phyloP scores from a whole-genome alignment of 2,329 filamentous ascomycete genomes.

The Macrophomina tecta region DNA sequence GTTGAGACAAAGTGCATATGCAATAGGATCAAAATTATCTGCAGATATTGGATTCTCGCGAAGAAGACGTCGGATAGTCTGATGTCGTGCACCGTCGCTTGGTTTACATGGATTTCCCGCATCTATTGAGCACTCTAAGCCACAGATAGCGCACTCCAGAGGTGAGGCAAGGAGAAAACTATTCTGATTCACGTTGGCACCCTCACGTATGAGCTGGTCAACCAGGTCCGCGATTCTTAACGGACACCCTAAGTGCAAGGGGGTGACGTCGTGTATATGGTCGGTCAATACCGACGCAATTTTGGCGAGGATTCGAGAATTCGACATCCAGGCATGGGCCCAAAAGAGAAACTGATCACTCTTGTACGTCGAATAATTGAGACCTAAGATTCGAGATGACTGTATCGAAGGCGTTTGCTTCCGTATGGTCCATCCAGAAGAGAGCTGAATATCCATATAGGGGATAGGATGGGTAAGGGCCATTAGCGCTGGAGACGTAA shows the following conservation, averaged over 20 bases:
- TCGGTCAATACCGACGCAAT: too few species aligned
- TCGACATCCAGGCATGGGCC: not conserved
- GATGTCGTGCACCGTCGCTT: not conserved
- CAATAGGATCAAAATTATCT: not conserved
- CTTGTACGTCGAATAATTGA: not conserved
- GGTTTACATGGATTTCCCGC: too few species aligned
- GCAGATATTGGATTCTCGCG: not conserved
- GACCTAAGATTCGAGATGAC: not conserved
- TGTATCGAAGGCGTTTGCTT: not conserved
- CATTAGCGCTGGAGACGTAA: not conserved
- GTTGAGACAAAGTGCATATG: not conserved
- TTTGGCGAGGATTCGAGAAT: too few species aligned
- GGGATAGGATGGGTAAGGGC: not conserved
- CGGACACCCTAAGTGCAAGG: not conserved
- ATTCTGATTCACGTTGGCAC: not conserved
- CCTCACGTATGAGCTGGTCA: not conserved
- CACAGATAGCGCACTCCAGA: not conserved
- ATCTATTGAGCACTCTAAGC: not conserved
- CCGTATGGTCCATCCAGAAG: not conserved
- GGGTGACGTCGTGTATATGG: not conserved
- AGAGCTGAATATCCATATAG: not conserved
- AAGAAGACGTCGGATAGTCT: not conserved
- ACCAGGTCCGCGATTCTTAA: not conserved
- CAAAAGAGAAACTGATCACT: not conserved
- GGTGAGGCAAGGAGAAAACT: not conserved